Evolutionary conservation across 164 flowering plant species (phyloP), one percentile per base, ranked within the genome.

Genomic region (Dillenia suffruticosa): DNA sequence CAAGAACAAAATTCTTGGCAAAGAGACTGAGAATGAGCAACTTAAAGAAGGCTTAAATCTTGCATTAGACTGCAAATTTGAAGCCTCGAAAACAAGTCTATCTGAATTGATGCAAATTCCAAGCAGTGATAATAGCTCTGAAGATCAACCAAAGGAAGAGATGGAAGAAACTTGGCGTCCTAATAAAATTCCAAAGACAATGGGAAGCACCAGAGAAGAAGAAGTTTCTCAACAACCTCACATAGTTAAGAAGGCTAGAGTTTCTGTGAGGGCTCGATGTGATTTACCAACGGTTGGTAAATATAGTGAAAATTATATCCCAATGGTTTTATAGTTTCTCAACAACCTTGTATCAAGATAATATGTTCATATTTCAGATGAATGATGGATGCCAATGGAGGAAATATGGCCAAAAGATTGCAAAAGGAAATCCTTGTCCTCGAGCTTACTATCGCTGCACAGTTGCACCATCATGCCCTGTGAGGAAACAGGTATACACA

Each of bases 381-480:
- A 83, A 80, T 62, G 98, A 93, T 75, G 98, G 98, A 59, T 93
- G 98, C 64, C 98, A 90, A 71, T 92, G 98, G 98, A 83, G 98
- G 70, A 92, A 92, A 76, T 92, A 92, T 66, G 98, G 98, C 14
- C 98, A 93, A 56, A 93, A 93, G 73, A 84, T 86, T 15, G 84
- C 98, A 0, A 90, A 93, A 77, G 98, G 98, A 56, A 93, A 93
- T 59, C 98, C 98, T 17, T 93, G 97, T 70, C 98, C 98, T 48
- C 72, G 98, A 52, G 98, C 96, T 12, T 93, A 93, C 68, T 93
- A 89, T 62, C 90, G 98, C 13, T 93, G 98, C 80, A 90, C 96
- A 1, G 82, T 89, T 61, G 88, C 92, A 62, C 82, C 97, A 56
- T 77, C 88, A 15, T 93, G 98, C 60, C 96, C 95, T 4, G 97